A percentile compares a stretch with the other conserved stretches of the same genome.
These are phyloP conservation scores for Hirschfeldia incana DNA, from an alignment of 345 rosid species.

Conservation along the genomic window DNA sequence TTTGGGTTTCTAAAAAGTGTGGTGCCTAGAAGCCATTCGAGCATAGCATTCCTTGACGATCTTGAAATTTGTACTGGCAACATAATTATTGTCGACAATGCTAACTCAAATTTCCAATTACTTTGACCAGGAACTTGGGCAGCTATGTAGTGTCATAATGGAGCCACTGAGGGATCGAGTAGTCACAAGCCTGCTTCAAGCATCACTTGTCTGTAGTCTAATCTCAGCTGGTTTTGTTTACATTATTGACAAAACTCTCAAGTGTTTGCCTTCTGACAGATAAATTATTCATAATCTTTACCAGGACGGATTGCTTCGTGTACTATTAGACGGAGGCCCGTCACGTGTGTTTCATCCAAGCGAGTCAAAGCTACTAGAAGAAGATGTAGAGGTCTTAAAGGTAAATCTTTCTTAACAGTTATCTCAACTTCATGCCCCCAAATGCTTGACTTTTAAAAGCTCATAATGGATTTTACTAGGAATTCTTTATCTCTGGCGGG, in stretches of 20 bases:
- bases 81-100: background rate
- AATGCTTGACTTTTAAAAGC: background rate
- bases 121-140: constrained; percentile 73
- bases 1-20: background rate
- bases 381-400: constrained; percentile 88
- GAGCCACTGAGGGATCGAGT: constrained; percentile 91
- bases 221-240: constrained; percentile 19
- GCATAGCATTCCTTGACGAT: background rate
- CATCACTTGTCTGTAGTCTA: constrained; percentile 71
- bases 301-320: constrained; percentile 91
- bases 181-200: constrained; percentile 94
- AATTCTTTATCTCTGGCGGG: constrained; percentile 94
- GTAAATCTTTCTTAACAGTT: constrained; percentile 39
- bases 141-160: constrained; percentile 75
- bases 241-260: background rate
- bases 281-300: constrained; percentile 14
- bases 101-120: constrained; percentile 17
- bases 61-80: background rate
- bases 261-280: constrained; percentile 17
- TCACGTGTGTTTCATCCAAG: constrained; percentile 61
- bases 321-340: constrained; percentile 84
- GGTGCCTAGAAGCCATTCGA: constrained; percentile 17
- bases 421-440: background rate
- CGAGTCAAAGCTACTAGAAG: constrained; percentile 80
- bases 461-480: constrained; percentile 46